Base-by-base conservation (phyloP, 768 basidiomycete species). In the Lentinus brumalis region DNA sequence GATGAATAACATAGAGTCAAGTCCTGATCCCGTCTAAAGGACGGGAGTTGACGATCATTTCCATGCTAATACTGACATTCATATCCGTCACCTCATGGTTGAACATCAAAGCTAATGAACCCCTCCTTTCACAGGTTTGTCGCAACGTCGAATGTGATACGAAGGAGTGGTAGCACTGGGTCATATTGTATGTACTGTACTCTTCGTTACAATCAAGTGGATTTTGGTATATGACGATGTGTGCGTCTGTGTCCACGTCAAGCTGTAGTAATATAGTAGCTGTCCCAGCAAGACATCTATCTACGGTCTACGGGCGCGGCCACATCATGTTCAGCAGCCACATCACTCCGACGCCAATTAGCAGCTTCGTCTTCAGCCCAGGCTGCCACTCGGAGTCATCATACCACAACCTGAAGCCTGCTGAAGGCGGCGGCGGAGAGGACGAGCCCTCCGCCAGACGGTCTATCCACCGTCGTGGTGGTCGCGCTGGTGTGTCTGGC, bases 1-100 rank as follows among this genome's bases (percentile, higher is more conserved):
- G 91, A 88, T 91, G 80, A 85, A 81, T 71, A 85, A 80, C 79
- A 85, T 83, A 92, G 90, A 91, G 91, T 92, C 91, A 92, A 93
- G 91, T 90, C 78, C 91, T 87, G 86, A 92, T 74, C 79, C 77
- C 75, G 82, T 90, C 87, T 84, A 59, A 84, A 81, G 87, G 87
- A 88, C 80, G 73, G 76, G 79, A 69, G 74, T 79, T 89, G 88
- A 89, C 80, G 89, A 91, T 78, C 73, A 75, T 61, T 72, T 81
- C 89, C 91, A 92, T 93, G 91, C 91, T 93, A 92, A 93, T 92
- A 82, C 89, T 93, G 91, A 77, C 67, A 31, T 66, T 61, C 59
- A 29, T 49, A 49, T 42, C 49, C 57, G 38, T 62, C 85, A 56
- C 14, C 72, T 63, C 66, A 26, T 11, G 2, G 15, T 40, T 42